phyloP scores from a whole-genome alignment of 306 rosid genomes.

The Begonia fuchsioides region DNA sequence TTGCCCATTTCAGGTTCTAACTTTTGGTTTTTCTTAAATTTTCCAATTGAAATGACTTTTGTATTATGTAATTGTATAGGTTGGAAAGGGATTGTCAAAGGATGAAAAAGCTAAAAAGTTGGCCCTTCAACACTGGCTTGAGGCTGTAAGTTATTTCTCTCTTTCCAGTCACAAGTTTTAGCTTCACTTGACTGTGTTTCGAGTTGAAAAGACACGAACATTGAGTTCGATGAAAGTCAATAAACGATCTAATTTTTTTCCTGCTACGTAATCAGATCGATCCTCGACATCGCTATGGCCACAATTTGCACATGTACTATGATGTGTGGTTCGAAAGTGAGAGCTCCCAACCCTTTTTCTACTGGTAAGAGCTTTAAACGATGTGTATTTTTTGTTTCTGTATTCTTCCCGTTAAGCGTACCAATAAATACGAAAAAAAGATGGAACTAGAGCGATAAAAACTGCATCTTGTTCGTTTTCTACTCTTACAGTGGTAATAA shows the following conservation, averaged over 20 bases:
- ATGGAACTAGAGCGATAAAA: too few species aligned
- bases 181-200: too few species aligned
- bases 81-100: constrained; percentile 96
- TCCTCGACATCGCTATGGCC: constrained; percentile 94
- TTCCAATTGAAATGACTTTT: neutral
- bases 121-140: constrained; percentile 97
- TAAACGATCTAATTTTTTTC: neutral
- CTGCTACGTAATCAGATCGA: constrained; percentile 43
- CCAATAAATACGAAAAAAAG: too few species aligned
- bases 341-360: constrained; percentile 81
- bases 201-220: too few species aligned
- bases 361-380: constrained; percentile 35
- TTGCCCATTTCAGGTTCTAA: too few species aligned
- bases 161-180: too few species aligned
- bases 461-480: too few species aligned
- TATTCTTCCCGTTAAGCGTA: too few species aligned
- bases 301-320: constrained; percentile 73
- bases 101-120: constrained; percentile 89
- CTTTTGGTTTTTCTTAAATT: too few species aligned
- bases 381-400: neutral
- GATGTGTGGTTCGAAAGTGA: constrained; percentile 70
- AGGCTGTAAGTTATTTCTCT: constrained; percentile 40
- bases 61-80: constrained; percentile 18
- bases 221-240: too few species aligned
- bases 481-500: too few species aligned